phyloP scores from a whole-genome alignment of 176 grass and related monocot species.

The Oryza meridionalis region DNA sequence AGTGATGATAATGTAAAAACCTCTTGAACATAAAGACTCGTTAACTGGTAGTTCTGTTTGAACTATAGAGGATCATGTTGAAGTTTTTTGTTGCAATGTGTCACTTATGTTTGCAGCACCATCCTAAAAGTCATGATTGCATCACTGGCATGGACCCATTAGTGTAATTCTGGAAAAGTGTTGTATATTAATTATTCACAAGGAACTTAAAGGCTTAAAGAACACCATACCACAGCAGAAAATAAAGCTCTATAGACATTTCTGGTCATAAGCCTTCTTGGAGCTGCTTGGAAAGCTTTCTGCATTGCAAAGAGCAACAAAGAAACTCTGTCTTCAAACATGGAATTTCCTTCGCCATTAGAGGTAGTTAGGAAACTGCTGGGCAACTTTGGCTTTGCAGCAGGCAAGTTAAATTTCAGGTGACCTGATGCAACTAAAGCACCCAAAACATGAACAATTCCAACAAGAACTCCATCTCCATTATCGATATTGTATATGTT shows the following conservation, averaged over 20 bases:
- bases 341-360: conserved; percentile 67
- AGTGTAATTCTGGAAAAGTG: conserved; percentile 27
- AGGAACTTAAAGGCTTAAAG: conserved; percentile 17
- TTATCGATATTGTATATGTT: conserved; percentile 74
- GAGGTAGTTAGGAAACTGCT: conserved; percentile 50
- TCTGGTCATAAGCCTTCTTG: conserved; percentile 72
- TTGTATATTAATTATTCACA: conserved; percentile 18
- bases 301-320: conserved; percentile 83
- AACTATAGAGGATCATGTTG: neutral
- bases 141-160: conserved; percentile 2
- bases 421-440: conserved; percentile 73
- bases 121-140: neutral
- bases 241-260: conserved; percentile 76
- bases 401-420: conserved; percentile 59
- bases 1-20: neutral
- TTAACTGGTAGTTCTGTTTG: neutral
- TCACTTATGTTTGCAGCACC: neutral
- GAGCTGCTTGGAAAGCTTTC: conserved; percentile 75
- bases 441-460: conserved; percentile 80
- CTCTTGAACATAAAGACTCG: neutral
- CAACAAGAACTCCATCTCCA: conserved; percentile 77
- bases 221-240: conserved; percentile 66
- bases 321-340: conserved; percentile 83
- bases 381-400: conserved; percentile 42
- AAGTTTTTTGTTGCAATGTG: neutral